phyloP scores from a whole-genome alignment of 371 early-diverging fungal genomes.

The Coemansia sp. region DNA sequence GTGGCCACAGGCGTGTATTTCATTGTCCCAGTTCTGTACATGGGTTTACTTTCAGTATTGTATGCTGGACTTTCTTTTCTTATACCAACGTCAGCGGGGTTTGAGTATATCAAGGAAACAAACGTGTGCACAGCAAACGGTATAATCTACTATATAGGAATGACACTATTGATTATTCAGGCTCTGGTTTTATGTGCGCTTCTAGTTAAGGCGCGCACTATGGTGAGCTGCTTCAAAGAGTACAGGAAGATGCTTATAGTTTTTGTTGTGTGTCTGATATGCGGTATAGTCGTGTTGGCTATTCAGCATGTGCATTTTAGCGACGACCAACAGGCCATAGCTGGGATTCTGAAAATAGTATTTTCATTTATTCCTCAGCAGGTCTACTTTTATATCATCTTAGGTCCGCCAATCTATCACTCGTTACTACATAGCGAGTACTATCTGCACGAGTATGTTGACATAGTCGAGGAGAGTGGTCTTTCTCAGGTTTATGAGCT shows the following conservation, averaged over 20 bases:
- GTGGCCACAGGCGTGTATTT: conserved; percentile 28
- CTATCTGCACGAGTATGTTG: conserved; percentile 17
- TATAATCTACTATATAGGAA: conserved; percentile 23
- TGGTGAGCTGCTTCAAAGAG: conserved; percentile 39
- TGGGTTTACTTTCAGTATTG: conserved; percentile 10
- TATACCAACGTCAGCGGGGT: conserved; percentile 10
- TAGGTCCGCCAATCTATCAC: conserved; percentile 37
- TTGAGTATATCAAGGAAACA: conserved; percentile 13
- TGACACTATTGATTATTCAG: conserved; percentile 26
- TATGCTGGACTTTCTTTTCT: conserved; percentile 30
- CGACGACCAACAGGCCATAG: conserved; percentile 9
- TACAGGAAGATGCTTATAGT: conserved; percentile 16
- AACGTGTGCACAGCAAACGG: conserved; percentile 25
- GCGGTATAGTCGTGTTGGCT: conserved; percentile 15
- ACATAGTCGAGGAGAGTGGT: conserved; percentile 15
- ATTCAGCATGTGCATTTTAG: conserved; percentile 20
- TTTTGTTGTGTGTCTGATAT: conserved; percentile 1
- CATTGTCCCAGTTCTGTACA: conserved; percentile 21
- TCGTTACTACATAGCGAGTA: conserved; percentile 4
- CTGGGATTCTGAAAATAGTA: conserved; percentile 21
- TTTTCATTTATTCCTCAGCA: conserved; percentile 38
- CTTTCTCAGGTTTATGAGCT: conserved; percentile 32
- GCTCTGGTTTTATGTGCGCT: conserved; percentile 10
- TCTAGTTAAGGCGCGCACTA: conserved; percentile 31
- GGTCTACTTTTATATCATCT: conserved; percentile 33